Base-by-base conservation (phyloP, 371 early-diverging fungal genomes). In the Lichtheimia ramosa region DNA sequence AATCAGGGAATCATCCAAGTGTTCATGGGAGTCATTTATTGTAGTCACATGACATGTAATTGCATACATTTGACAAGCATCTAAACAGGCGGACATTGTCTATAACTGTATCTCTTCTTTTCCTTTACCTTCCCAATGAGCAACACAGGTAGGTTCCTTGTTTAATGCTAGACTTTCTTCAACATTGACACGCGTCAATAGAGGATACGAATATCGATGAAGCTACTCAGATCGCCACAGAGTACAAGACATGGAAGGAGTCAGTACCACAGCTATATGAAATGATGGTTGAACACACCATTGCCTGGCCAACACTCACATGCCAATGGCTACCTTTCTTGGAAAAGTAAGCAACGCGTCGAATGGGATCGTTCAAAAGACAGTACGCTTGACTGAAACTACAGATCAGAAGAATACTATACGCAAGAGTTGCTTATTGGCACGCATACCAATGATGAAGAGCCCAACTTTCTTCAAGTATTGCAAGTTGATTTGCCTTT, bases 261-360 rank as follows among this genome's bases (percentile, higher is more conserved):
- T 99, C 99, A 77, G 91, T 96, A 6, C 99, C 98, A 25, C 96
- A 96, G 67, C 86, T 99, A 14, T 99, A 99, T 71, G 99, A 99
- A 79, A 82, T 96, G 54, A 87, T 99, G 39, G 86, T 98, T n/a
- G 95, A 98, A 16, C 97, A 98, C 65, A 95, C 96, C 3, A 79
- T 99, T 15, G 94, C 97, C 60, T 99, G 99, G 99, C 99, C 99
- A 4, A 92, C 96, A 43, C 82, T 99, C 51, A 98, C 97, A 13
- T 90, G 92, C 57, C 99, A 99, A 79, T 99, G 98, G 99, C 89
- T 99, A 62, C 99, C 99, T 2, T 97, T 96, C 66, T 83, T 93
- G 23, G 93, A 95, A 68, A 83, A 84, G 93, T 90, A 82, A 55
- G 13, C 5, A 34, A 28, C 12, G 10, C n/a, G 16, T 5, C 16